These are phyloP conservation scores for Solanum pimpinellifolium DNA, from an alignment of 257 asterid genomes.

Conservation along the genomic window DNA sequence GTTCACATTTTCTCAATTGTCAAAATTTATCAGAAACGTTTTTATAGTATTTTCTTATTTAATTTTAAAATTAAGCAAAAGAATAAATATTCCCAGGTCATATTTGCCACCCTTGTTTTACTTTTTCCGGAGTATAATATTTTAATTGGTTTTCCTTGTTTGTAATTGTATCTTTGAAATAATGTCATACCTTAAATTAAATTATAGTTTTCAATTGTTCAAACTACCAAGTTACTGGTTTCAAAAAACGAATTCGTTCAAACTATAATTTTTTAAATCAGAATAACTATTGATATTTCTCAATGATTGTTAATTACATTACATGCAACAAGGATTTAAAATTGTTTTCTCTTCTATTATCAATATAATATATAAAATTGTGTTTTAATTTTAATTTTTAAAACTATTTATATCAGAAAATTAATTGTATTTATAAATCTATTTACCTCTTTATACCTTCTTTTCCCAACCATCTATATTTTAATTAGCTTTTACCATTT, in stretches of 20 bases:
- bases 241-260: neutral
- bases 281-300: neutral
- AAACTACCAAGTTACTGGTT: neutral
- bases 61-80: neutral
- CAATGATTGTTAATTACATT: neutral
- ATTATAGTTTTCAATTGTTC: neutral
- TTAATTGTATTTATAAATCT: neutral
- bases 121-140: neutral
- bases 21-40: neutral
- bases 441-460: neutral
- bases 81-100: neutral
- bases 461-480: neutral
- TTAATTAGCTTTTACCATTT: neutral
- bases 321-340: neutral
- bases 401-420: neutral
- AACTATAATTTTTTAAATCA: neutral
- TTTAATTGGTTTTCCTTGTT: neutral
- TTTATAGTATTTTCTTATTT: neutral
- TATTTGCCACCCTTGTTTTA: neutral
- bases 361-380: neutral
- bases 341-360: neutral
- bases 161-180: neutral
- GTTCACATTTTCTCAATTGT: neutral
- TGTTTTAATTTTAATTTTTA: neutral
- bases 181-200: neutral